Evolutionary conservation across 352 stramenopile species (phyloP), one percentile per base, ranked within the genome.

Genomic region (Globisporangium nagaii): DNA sequence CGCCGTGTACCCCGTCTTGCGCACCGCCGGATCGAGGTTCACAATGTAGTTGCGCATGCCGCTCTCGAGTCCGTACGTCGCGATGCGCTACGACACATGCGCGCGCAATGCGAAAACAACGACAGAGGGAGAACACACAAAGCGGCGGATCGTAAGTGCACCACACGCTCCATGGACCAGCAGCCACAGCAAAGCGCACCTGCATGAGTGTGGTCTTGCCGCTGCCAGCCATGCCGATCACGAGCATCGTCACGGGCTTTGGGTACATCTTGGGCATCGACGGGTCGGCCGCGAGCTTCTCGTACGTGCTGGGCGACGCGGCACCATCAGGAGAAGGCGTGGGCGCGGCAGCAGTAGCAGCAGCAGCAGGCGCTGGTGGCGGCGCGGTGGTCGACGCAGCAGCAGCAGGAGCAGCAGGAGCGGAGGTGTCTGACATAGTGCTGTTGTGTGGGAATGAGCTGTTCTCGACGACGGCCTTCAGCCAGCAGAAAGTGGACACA

Each of bases 1-100:
- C 31, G 95, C 90, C 19, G 76, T 85, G 69, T 98, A 99, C 19
- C 96, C 95, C 1, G 98, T 88, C 63, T 96, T 90, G 61, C 93
- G 88, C 20, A 98, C 96, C 3, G 97, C 97, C 24, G 97, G 97
- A 76, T 99, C 97, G 48, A 99, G 81, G 74, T 99, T 99, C 40
- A 99, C 86, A 25, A 97, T 84, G 75, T 99, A 99, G 25, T 95
- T 88, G 40, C 73, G 75, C 35, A 91, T 60, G 0, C 83, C 79
- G 9, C 80, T 57, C 58, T 93, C 73, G 34, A 84, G 63, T 10
- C 67, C 77, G 66, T 90, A 89, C 13, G 70, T 90, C 48, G 63
- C 73, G 19, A 93, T 79, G 22, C 82, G 78, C 68, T 86, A 36
- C 15, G 37, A 32, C 19, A 10, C 25, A 28, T 17, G n/a, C n/a